Evolutionary conservation across 2,329 filamentous ascomycete species (phyloP), one percentile per base, ranked within the genome.

Genomic region (Pestalotiopsis sp.): DNA sequence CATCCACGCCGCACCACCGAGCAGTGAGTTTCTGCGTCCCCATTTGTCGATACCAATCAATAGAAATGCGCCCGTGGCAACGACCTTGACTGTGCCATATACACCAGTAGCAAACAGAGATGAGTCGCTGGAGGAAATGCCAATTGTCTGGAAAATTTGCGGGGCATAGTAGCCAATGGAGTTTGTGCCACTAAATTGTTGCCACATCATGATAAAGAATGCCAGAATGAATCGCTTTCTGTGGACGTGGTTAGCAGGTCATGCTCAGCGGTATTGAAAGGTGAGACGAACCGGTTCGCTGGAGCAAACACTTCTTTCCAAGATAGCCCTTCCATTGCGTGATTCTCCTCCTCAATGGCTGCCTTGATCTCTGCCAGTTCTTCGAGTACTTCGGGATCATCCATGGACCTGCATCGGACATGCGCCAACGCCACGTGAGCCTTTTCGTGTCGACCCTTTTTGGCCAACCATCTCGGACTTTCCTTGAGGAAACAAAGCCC

Each of bases 1-100:
- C 62, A 49, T 65, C 62, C 39, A 45, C 9, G 11, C 62, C 17
- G 62, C 62, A 52, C 62, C 62, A 38, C 62, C 62, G 4, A 65
- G 9, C 4, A 65, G 25, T 1, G 62, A 52, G 17, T 49, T 49
- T 23, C 23, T 49, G 7, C 62, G 62, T 25, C 62, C 62, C 62
- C 38, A 65, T 49, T 65, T 52, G 31, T 65, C 39, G 39, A 65
- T 65, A 52, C 38, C 41, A 27, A 65, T 20, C 23, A 65, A 23
- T 4, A 65, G 62, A 27, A 65, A 65, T 17, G 31, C 49, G 20
- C 38, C 41, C 27, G 41, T 65, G 49, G 88, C 87, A 12, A 84
- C 79, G 80, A 91, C 89, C 78, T 94, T 94, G 76, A 94, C 90
- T 1, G 94, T 89, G 65, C 92, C 92, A 73, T 93, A 94, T 71